Base-by-base conservation (phyloP, 2,329 filamentous ascomycete genomes). In the Lasiodiplodia sp. region DNA sequence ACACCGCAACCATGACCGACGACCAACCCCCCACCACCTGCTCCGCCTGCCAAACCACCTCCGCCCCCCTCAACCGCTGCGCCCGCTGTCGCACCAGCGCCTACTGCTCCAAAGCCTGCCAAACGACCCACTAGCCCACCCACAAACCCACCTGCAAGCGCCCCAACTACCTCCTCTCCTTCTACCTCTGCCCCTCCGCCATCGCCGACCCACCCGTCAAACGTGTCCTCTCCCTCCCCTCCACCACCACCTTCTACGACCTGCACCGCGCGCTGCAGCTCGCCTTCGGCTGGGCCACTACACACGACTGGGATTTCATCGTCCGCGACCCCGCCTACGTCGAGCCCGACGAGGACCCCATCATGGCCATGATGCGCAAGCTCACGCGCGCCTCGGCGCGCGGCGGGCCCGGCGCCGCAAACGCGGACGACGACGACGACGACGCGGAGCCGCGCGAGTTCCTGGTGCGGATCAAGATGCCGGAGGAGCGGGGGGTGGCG, bases 231-330 rank as follows among this genome's bases (percentile, higher is more conserved):
- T 75, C 74, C 4, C 69, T 71, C 11, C 75, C 75, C 12, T 69
- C 73, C 3, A 53, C 60, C 25, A 66, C 71, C 3, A 73, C 71
- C 1, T 76, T 77, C 62, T 51, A 63, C 21, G 55, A 70, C 31
- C 70, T 77, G 25, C 75, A 76, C 62, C 53, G 52, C 25, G 75
- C 75, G 18, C 68, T 77, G 2, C 73, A 74, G 56, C 68, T 74
- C 12, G 73, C 75, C 3, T 77, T 77, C 65, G 71, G 70, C 58
- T 77, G 75, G 75, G 68, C 72, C 4, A 34, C 47, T 10, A 71
- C 60, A 3, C 75, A 76, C 56, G 70, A 68, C 37, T 75, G 76
- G 65, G 70, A 74, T 23, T 77, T 76, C 69, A 58, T 62, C 10
- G 66, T 73, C 21, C 28, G 52, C 8, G 66, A 72, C 16, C 64